These are phyloP conservation scores for Mortierella antarctica DNA, from an alignment of 192 early-diverging fungal genomes.

Conservation along the genomic window DNA sequence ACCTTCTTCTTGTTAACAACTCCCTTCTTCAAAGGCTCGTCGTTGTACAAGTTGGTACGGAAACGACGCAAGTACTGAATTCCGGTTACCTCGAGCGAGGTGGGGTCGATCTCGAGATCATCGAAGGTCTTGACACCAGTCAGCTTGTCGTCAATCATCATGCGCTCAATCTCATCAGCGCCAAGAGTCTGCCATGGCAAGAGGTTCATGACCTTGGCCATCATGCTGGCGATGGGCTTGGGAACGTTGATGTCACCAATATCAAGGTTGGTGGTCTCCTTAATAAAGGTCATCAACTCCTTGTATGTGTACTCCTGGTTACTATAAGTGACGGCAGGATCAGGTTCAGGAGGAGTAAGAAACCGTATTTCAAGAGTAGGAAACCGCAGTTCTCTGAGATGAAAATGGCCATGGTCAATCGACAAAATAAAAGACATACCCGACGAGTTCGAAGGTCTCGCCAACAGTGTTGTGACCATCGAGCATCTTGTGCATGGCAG, in stretches of 20 bases:
- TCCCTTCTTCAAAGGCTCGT: slow-evolving; percentile 65
- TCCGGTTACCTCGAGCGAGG: slow-evolving; percentile 82
- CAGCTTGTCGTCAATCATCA: slow-evolving; percentile 78
- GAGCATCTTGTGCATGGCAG: slow-evolving; percentile 80
- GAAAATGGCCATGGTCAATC: background rate
- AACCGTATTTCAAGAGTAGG: background rate
- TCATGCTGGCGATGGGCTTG: slow-evolving; percentile 74
- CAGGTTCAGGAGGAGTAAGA: background rate
- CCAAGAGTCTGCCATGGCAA: slow-evolving; percentile 80
- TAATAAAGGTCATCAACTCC: slow-evolving; percentile 78
- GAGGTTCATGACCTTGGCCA: slow-evolving; percentile 71
- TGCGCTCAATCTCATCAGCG: slow-evolving; percentile 89
- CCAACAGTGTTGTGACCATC: slow-evolving; percentile 80
- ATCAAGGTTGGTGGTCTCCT: slow-evolving; percentile 65
- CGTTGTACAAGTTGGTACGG: slow-evolving; percentile 73
- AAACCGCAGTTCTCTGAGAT: background rate
- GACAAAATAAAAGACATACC: slow-evolving; percentile 54
- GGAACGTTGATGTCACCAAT: slow-evolving; percentile 68
- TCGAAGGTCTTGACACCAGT: slow-evolving; percentile 82
- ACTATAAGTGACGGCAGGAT: slow-evolving; percentile 38
- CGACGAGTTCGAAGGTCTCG: slow-evolving; percentile 91
- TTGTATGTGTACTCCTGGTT: slow-evolving; percentile 78
- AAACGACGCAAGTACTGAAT: slow-evolving; percentile 87
- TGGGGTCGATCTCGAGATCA: slow-evolving; percentile 87
- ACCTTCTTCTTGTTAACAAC: slow-evolving; percentile 61